phyloP scores from a whole-genome alignment of 176 grass and related monocot genomes.

The Avena eriantha region DNA sequence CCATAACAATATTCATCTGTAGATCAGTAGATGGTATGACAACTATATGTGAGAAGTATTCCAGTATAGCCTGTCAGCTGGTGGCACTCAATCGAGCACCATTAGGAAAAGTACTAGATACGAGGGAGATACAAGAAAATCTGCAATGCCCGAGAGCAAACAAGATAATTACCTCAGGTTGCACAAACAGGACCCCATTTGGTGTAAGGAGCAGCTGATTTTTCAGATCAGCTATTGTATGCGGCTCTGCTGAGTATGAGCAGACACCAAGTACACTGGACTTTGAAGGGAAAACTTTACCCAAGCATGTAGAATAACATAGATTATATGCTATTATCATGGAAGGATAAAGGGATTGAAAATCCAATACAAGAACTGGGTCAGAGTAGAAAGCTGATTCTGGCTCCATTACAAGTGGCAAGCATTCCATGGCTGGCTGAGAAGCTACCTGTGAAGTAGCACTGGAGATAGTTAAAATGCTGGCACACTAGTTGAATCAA shows the following conservation, averaged over 20 bases:
- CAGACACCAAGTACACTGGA: constrained; percentile 87
- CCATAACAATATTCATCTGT: not conserved
- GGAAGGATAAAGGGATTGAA: constrained; percentile 99
- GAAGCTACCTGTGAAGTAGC: constrained; percentile 76
- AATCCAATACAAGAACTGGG: constrained; percentile 95
- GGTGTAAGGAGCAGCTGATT: constrained; percentile 75
- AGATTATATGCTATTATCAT: constrained; percentile 99
- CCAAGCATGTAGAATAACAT: constrained; percentile 95
- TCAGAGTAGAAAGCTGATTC: constrained; percentile 94
- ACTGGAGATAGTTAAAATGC: constrained; percentile 43
- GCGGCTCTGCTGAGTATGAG: constrained; percentile 71
- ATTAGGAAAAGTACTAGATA: constrained; percentile 29
- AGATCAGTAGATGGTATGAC: not conserved
- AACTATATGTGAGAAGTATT: constrained; percentile 27
- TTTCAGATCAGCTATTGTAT: constrained; percentile 62
- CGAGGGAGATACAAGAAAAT: not conserved
- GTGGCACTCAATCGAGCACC: not conserved
- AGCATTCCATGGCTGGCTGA: constrained; percentile 98
- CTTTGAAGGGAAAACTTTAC: constrained; percentile 90
- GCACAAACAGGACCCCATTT: constrained; percentile 88
- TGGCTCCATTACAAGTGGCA: constrained; percentile 98
- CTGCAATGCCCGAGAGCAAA: not conserved
- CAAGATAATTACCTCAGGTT: constrained; percentile 69
- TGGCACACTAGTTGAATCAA: constrained; percentile 1
- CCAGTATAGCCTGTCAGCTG: not conserved